A percentile compares a stretch with the other conserved stretches of the same genome.
phyloP scores from a whole-genome alignment of 352 stramenopile genomes.

The Globisporangium nagaii region DNA sequence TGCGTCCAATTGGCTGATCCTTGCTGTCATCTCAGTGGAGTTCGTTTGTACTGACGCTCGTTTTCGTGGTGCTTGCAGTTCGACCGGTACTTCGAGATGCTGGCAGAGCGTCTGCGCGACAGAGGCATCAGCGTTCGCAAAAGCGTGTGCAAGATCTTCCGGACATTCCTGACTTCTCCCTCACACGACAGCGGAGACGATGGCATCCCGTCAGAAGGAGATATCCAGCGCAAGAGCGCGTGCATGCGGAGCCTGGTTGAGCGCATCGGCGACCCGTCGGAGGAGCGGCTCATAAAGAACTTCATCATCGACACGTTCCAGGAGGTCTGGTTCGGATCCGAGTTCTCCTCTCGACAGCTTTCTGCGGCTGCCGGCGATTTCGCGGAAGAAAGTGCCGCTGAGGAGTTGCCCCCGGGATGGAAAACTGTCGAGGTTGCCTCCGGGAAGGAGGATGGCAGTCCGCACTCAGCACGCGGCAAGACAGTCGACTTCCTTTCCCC shows the following conservation, averaged over 20 bases:
- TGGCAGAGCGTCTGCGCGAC: constrained; percentile 68
- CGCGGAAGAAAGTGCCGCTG: constrained; percentile 16
- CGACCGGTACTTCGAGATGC: constrained; percentile 73
- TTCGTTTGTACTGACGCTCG: background rate
- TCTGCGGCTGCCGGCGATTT: constrained; percentile 27
- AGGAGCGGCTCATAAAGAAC: constrained; percentile 79
- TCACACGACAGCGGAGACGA: constrained; percentile 1
- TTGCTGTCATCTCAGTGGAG: background rate
- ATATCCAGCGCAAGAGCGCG: constrained; percentile 46
- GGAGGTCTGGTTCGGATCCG: constrained; percentile 79
- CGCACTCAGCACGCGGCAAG: background rate
- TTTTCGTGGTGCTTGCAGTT: constrained; percentile 34
- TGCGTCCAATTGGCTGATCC: constrained; percentile 31
- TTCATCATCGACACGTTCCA: constrained; percentile 85
- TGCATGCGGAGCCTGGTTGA: constrained; percentile 78
- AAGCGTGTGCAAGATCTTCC: constrained; percentile 81
- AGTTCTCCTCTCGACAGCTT: constrained; percentile 38
- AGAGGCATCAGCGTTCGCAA: constrained; percentile 85
- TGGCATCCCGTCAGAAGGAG: constrained; percentile 14
- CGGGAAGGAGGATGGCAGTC: background rate
- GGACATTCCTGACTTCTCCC: constrained; percentile 29
- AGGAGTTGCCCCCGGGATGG: constrained; percentile 51
- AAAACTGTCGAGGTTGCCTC: constrained; percentile 11
- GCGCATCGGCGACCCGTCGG: constrained; percentile 57
- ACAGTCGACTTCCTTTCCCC: constrained; percentile 44